These are phyloP conservation scores for Cyclospora cayetanensis DNA, from an alignment of 169 alveolate species.

Conservation along the genomic window DNA sequence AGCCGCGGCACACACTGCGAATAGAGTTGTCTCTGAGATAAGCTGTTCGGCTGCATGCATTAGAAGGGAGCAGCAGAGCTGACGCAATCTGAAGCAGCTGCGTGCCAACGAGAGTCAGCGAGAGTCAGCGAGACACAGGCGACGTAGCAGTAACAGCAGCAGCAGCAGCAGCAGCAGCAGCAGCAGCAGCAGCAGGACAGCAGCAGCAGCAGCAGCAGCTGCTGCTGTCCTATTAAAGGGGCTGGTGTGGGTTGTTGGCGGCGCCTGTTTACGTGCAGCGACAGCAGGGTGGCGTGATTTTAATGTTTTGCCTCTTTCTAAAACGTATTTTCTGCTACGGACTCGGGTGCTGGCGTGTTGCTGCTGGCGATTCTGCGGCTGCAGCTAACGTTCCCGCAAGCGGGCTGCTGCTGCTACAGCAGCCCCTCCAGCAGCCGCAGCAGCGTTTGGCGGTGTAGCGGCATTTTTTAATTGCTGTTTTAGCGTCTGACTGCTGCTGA, in stretches of 20 bases:
- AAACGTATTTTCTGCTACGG: background rate
- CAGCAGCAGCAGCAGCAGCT: conserved; percentile 17
- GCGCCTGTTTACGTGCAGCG: background rate
- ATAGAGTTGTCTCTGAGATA: background rate
- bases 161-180: background rate
- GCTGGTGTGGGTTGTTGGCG: background rate
- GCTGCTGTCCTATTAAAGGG: background rate
- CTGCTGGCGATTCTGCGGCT: conserved; percentile 45
- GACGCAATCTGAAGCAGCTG: no score
- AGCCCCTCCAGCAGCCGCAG: background rate
- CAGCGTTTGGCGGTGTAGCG: background rate
- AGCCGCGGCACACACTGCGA: background rate
- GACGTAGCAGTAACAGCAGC: no score
- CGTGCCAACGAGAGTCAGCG: no score
- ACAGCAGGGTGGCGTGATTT: background rate
- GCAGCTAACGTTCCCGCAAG: background rate
- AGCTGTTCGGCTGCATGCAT: background rate
- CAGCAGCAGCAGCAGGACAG: background rate
- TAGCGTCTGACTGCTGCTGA: background rate
- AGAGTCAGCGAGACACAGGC: no score
- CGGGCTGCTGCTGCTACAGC: background rate
- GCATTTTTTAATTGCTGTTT: background rate
- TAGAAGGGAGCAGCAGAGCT: background rate
- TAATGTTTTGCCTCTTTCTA: background rate
- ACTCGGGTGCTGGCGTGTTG: background rate